These are phyloP conservation scores for Epichloe aotearoae DNA, from an alignment of 2,329 filamentous ascomycete genomes.

Conservation along the genomic window DNA sequence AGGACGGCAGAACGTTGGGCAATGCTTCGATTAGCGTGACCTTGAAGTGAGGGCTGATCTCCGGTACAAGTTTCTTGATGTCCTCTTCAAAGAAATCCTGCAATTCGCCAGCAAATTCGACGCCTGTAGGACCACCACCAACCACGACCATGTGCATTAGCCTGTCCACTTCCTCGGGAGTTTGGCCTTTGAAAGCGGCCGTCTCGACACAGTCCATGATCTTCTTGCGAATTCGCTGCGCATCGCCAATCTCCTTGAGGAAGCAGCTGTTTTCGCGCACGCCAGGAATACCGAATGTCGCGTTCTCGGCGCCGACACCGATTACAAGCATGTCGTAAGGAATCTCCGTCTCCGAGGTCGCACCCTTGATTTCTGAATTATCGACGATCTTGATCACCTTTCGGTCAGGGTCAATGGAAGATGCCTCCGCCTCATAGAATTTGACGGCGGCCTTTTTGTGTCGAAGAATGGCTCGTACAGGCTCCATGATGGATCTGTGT, in stretches of 20 bases:
- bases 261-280: slow-evolving; percentile 94
- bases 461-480: slow-evolving; percentile 86
- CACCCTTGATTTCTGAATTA: slow-evolving; percentile 84
- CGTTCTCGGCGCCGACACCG: slow-evolving; percentile 94
- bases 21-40: slow-evolving; percentile 96
- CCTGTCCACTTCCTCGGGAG: slow-evolving; percentile 74
- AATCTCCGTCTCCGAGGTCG: slow-evolving; percentile 70
- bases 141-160: slow-evolving; percentile 97
- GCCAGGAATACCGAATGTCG: slow-evolving; percentile 93
- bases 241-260: slow-evolving; percentile 94
- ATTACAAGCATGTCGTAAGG: slow-evolving; percentile 97
- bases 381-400: slow-evolving; percentile 83
- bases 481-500: slow-evolving; percentile 99
- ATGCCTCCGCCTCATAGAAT: slow-evolving; percentile 96
- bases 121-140: slow-evolving; percentile 87
- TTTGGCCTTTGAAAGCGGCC: slow-evolving; percentile 94
- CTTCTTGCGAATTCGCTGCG: slow-evolving; percentile 90
- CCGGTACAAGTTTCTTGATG: slow-evolving; percentile 94
- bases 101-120: slow-evolving; percentile 95
- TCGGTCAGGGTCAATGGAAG: slow-evolving; percentile 84
- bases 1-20: slow-evolving; percentile 92
- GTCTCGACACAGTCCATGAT: slow-evolving; percentile 99
- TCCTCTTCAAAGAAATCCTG: slow-evolving; percentile 99
- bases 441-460: slow-evolving; percentile 89
- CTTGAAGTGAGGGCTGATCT: slow-evolving; percentile 89